Base-by-base conservation (phyloP, 2,329 filamentous ascomycete genomes). In the Penicillium carneum region DNA sequence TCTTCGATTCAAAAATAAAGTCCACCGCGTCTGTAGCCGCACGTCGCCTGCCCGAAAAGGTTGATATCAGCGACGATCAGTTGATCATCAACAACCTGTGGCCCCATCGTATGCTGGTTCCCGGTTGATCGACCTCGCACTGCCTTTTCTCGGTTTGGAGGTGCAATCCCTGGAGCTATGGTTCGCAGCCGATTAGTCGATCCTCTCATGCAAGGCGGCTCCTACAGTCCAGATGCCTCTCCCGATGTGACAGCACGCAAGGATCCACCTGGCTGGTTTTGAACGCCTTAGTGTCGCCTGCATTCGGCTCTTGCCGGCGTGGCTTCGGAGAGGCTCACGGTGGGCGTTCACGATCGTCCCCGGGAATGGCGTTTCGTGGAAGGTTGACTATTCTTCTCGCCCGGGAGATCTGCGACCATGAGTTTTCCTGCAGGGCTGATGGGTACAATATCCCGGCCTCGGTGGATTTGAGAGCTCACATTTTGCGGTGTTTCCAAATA, bases 261-360 rank as follows among this genome's bases (percentile, higher is more conserved):
- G 66, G 67, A 69, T 67, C 67, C 66, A 63, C 63, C 55, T 49
- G 33, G 38, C 52, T 53, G 34, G 48, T 18, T 52, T 18, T 56
- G 54, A 58, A 62, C 62, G 65, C 63, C 61, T 69, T 65, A 51
- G 56, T 46, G 67, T 63, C 65, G 60, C 41, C 57, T 60, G 54
- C 60, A 57, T 70, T 70, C 68, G 68, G 67, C 55, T 64, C 62
- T 48, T 69, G 63, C 68, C 68, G 64, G 53, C 59, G 67, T 69
- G 67, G 68, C 68, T 69, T 62, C 61, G 59, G 63, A 52, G 50
- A 55, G 50, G 57, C 57, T 59, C 49, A 36, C 57, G 58, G 63
- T 56, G 57, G 59, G 65, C 63, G 46, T 57, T 47, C 41, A 62
- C 57, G 57, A 60, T 59, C 42, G 50, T 53, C 42, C 31, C 23